Base-by-base conservation (phyloP, 2,329 filamentous ascomycete species). In the Domatiomyces globalis region DNA sequence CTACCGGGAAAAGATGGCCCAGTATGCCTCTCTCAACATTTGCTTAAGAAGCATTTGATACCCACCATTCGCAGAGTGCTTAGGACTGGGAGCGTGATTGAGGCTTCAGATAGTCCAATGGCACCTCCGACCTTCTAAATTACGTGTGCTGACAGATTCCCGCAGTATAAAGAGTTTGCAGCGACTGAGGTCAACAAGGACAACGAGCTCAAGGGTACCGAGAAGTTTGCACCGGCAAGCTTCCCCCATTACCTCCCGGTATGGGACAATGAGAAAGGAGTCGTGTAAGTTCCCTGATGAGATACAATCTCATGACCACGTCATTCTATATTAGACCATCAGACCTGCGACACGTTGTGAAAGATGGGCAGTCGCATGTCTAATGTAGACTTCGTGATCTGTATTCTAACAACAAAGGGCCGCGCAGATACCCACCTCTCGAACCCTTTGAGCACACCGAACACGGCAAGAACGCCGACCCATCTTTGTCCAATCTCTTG, bases 201-300 rank as follows among this genome's bases (percentile, higher is more conserved):
- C 0, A 64, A 67, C 4, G 78, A 80, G 57, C 57, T 77, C 39
- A 69, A 77, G 48, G 77, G 77, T 3, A 74, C 72, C 9, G 71
- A 63, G 2, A 75, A 72, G 54, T 71, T 77, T 58, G 68, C 73
- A 15, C 73, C 77, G 8, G 75, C 76, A 5, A 73, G 79, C 63
- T 88, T 85, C 58, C 80, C 80, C 3, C 73, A 87, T 62, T 89
- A 89, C 63, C 75, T 87, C 7, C 83, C 84, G 1, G 80, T 78
- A 1, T 87, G 83, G 83, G 75, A 84, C 61, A 72, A 74, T 43
- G 73, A 79, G 56, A 76, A 59, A 49, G 51, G 51, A 44, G 39
- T 52, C 45, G 64, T 57, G 58, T 65, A 60, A 59, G 62, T 61
- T 36, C 20, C 33, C 36, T 48, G 36, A 25, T 27, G 29, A 12